A percentile compares a stretch with the other conserved stretches of the same genome.
phyloP scores from a whole-genome alignment of 805 yeast genomes.

The Isabelozyma rhagii region DNA sequence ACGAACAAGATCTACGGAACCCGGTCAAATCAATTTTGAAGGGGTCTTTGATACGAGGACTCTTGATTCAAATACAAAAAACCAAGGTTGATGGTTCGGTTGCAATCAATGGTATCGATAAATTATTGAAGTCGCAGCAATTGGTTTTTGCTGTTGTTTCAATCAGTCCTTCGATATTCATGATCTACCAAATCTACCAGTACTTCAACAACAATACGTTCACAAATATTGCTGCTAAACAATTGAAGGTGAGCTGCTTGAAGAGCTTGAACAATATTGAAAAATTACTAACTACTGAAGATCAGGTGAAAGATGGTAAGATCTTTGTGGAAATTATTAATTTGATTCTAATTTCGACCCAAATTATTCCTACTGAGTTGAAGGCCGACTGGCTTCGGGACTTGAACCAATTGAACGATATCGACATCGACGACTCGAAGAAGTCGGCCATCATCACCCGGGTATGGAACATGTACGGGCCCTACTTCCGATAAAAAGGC shows the following conservation, averaged over 20 bases:
- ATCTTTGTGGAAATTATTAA: constrained; percentile 64
- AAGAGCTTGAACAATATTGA: constrained; percentile 58
- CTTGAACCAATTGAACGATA: constrained; percentile 54
- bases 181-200: constrained; percentile 45
- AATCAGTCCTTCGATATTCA: constrained; percentile 71
- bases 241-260: constrained; percentile 33
- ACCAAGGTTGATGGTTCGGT: constrained; percentile 92
- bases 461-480: constrained; percentile 60
- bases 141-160: constrained; percentile 92
- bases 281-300: constrained; percentile 37
- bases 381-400: constrained; percentile 60
- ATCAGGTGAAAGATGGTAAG: constrained; percentile 48
- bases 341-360: constrained; percentile 48
- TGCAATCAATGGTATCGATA: constrained; percentile 89
- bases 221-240: constrained; percentile 28
- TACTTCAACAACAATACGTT: constrained; percentile 28
- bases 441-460: constrained; percentile 51
- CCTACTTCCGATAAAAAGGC: constrained; percentile 20
- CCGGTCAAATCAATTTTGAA: constrained; percentile 63
- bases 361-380: constrained; percentile 49
- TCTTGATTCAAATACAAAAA: constrained; percentile 91
- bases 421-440: constrained; percentile 27
- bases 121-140: constrained; percentile 84
- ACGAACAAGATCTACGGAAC: constrained; percentile 68
- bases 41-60: constrained; percentile 73